Evolutionary conservation across 2,329 filamentous ascomycete species (phyloP).

Genomic region (Polytolypa hystricis): DNA sequence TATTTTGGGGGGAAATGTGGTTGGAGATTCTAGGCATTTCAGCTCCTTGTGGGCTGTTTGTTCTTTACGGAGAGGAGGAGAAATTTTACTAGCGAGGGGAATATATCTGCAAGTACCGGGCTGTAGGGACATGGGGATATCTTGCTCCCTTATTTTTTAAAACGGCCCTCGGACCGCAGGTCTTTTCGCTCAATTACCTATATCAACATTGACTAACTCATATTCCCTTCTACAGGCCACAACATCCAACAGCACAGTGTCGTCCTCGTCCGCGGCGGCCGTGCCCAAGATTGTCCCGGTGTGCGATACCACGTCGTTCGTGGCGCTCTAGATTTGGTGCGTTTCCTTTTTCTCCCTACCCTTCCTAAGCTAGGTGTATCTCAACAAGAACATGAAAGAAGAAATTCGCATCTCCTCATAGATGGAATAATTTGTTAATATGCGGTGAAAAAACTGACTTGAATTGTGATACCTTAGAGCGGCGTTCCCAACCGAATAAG

Average conservation of each 20-base stretch:
- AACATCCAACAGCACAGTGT: conserved; percentile 99
- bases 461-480: conserved; percentile 49
- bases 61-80: too few relatives aligned
- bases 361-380: too few relatives aligned
- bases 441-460: neutral
- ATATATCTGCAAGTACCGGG: too few relatives aligned
- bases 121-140: too few relatives aligned
- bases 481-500: conserved; percentile 77
- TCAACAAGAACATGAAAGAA: neutral
- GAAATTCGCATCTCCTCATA: neutral
- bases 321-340: conserved; percentile 83
- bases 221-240: conserved; percentile 47
- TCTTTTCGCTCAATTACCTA: too few relatives aligned
- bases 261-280: conserved; percentile 84
- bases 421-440: neutral
- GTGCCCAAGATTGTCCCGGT: conserved; percentile 95
- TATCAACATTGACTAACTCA: neutral
- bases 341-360: conserved; percentile 26
- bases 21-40: too few relatives aligned
- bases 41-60: neutral
- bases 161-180: too few relatives aligned
- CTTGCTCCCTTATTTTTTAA: too few relatives aligned
- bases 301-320: conserved; percentile 91
- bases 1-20: neutral
- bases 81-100: too few relatives aligned